Conservation (phyloP, 768 basidiomycete genomes). For the Amanita pseudoporphyria region DNA sequence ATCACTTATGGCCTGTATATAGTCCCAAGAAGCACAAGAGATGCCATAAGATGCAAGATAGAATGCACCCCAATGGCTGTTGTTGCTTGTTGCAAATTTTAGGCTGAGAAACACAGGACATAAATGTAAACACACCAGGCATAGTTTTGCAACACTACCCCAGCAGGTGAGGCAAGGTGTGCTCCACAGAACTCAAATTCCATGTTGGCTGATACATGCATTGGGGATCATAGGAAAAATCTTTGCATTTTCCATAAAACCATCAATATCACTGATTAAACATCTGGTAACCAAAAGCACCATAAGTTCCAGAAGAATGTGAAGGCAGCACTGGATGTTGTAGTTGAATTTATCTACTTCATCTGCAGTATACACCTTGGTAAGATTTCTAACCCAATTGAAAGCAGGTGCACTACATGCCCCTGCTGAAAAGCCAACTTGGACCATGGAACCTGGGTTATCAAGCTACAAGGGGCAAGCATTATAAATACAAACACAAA, state of each 20-base stretch:
- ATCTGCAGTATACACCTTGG: background rate
- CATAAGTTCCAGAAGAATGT: constrained; percentile 11
- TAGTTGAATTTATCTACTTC: background rate
- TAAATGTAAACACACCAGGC: constrained; percentile 8
- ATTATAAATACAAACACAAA: background rate
- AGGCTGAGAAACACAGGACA: background rate
- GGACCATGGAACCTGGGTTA: constrained; percentile 10
- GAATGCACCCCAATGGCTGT: constrained; percentile 9
- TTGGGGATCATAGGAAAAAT: constrained; percentile 3
- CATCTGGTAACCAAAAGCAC: constrained; percentile 4
- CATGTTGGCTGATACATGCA: background rate
- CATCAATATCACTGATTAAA: constrained; percentile 5
- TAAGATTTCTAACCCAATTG: constrained; percentile 12
- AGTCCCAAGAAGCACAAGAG: no score
- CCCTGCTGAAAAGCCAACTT: constrained; percentile 12
- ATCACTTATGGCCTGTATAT: no score
- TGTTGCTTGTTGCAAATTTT: constrained; percentile 1
- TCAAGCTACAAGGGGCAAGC: constrained; percentile 6
- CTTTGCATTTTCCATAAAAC: background rate
- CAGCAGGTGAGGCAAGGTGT: constrained; percentile 12
- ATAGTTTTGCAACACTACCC: constrained; percentile 11
- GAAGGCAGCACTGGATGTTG: constrained; percentile 5
- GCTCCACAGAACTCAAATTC: constrained; percentile 8
- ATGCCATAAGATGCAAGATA: constrained; percentile 11
- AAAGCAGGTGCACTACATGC: constrained; percentile 6